Base-by-base conservation (phyloP, 2,329 filamentous ascomycete genomes). In the Botrytis hyacinthi region DNA sequence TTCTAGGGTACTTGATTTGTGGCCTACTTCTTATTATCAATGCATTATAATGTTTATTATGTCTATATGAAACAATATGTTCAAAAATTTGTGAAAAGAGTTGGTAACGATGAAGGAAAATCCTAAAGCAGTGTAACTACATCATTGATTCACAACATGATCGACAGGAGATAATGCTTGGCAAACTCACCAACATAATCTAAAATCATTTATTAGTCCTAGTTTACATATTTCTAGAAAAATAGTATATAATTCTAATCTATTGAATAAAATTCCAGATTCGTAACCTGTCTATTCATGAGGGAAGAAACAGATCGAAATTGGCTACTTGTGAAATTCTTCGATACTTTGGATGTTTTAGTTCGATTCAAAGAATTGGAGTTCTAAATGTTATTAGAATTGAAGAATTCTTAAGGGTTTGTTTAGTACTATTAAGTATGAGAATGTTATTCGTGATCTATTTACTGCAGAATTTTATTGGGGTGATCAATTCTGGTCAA, bases 231-330 rank as follows among this genome's bases (percentile, higher is more conserved):
- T 48, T 26, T 26, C 4, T 26, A 48, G 0, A 4, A 7, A 7
- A 48, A 12, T 12, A 7, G 4, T 51, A 26, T 51, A 4, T 51
- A 22, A 26, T 26, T 51, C 5, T 12, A 12, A 5, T 12, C 46
- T 14, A 8, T 5, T 9, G 9, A 48, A 26, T 48, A 3, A 8
- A 26, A 12, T 26, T 51, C 9, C 12, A 26, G 1, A 51, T 51
- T 51, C 46, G 1, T 2, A 26, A 7, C 2, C 46, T 26, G 1
- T 51, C 46, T 51, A 26, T 26, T 26, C 22, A 22, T 12, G 8
- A 4, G 22, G 26, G 9, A 51, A 51, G 3, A 51, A 51, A 51
- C 1, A 51, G 46, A 26, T 22, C 0, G 0, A 9, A 5, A 6
- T 14, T 26, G 22, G 5, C 4, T 26, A 26, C 26, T 14, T 2